phyloP scores from a whole-genome alignment of 2,329 filamentous ascomycete species.

The Alternaria gansuensis region DNA sequence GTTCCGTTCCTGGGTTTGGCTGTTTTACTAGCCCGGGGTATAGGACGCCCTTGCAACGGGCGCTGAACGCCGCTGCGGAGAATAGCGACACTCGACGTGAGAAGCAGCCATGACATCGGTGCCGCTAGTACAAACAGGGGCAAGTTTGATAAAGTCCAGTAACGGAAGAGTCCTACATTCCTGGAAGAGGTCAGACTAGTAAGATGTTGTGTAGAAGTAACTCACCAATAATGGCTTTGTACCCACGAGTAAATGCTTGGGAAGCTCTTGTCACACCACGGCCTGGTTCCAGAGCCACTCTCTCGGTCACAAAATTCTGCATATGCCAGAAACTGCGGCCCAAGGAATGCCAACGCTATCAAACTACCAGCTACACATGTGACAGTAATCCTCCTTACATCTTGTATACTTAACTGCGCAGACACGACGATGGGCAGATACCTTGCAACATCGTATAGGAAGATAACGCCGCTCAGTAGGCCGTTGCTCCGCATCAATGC shows the following conservation, averaged over 20 bases:
- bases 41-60: slow-evolving; percentile 34
- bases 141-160: slow-evolving; percentile 88
- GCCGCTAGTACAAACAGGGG: slow-evolving; percentile 86
- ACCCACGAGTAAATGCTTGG: slow-evolving; percentile 94
- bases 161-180: slow-evolving; percentile 86
- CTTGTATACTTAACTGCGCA: slow-evolving; percentile 47
- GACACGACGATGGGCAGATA: slow-evolving; percentile 53
- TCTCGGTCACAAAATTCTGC: slow-evolving; percentile 62
- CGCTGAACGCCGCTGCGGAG: slow-evolving; percentile 57
- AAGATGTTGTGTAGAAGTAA: slow-evolving; percentile 13
- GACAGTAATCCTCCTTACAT: slow-evolving; percentile 64
- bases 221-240: slow-evolving; percentile 88
- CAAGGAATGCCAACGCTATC: slow-evolving; percentile 71
- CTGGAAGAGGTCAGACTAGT: slow-evolving; percentile 58
- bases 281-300: slow-evolving; percentile 50
- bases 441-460: slow-evolving; percentile 62
- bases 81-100: slow-evolving; percentile 61
- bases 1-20: slow-evolving; percentile 14
- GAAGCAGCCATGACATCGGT: slow-evolving; percentile 76
- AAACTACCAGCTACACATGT: slow-evolving; percentile 72
- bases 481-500: slow-evolving; percentile 85
- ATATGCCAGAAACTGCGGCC: slow-evolving; percentile 81
- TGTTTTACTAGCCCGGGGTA: slow-evolving; percentile 25
- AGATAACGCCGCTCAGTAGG: slow-evolving; percentile 79
- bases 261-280: slow-evolving; percentile 77